Evolutionary conservation across 2,329 filamentous ascomycete genomes (phyloP).

Genomic region (Fusarium continuum): DNA sequence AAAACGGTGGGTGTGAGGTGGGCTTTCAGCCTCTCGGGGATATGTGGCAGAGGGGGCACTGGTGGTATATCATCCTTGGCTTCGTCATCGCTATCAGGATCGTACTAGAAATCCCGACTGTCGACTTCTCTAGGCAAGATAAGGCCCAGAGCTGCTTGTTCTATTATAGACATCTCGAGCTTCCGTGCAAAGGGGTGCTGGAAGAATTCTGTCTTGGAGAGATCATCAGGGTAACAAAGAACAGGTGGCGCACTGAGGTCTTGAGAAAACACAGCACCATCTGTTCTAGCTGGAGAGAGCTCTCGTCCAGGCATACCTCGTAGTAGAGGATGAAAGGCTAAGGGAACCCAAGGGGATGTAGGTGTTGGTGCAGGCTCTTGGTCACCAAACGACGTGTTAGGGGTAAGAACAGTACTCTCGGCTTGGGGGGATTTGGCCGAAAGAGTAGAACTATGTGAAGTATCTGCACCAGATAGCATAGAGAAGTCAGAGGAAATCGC

Average conservation of each 20-base stretch:
- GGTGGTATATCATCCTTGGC: constrained; percentile 35
- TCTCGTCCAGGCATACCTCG: constrained; percentile 52
- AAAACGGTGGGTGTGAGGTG: constrained; percentile 41
- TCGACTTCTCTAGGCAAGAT: constrained; percentile 48
- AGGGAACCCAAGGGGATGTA: constrained; percentile 1
- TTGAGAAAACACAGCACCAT: constrained; percentile 48
- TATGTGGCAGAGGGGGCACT: constrained; percentile 45
- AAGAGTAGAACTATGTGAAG: constrained; percentile 12
- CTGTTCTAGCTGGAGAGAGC: constrained; percentile 50
- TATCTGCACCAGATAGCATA: constrained; percentile 10
- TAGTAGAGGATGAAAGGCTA: constrained; percentile 55
- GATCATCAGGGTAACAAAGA: constrained; percentile 47
- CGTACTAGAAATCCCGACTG: constrained; percentile 51
- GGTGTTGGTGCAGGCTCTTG: background rate
- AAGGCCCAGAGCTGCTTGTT: constrained; percentile 48
- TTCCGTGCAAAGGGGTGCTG: constrained; percentile 50
- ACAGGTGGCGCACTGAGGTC: constrained; percentile 45
- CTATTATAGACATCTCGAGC: constrained; percentile 41
- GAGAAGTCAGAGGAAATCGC: constrained; percentile 15
- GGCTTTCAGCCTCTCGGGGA: constrained; percentile 44
- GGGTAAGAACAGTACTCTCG: constrained; percentile 7
- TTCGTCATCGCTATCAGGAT: constrained; percentile 49
- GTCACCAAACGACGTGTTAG: constrained; percentile 6
- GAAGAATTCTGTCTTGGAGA: constrained; percentile 48
- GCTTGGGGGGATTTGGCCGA: constrained; percentile 1